Evolutionary conservation across 1,139 yeast genomes (phyloP).

Genomic region (Chernovozyma aurita): DNA sequence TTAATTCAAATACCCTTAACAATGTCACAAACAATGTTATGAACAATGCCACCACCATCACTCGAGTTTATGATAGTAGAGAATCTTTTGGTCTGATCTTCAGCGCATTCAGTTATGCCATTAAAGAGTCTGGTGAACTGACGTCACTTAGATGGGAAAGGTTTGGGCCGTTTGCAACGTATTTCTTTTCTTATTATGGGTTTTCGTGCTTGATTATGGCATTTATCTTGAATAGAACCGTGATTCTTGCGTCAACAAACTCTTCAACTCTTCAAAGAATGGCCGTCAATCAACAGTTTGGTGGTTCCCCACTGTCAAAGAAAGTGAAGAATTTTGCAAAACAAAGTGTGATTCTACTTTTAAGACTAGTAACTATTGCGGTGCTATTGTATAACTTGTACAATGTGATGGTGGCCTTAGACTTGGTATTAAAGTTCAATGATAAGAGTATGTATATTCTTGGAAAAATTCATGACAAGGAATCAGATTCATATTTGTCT

Average conservation of each 20-base stretch:
- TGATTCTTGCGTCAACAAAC: conserved; percentile 62
- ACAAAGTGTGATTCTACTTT: conserved; percentile 11
- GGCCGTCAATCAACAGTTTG: neutral
- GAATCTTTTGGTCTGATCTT: neutral
- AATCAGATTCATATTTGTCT: neutral
- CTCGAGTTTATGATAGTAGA: no score
- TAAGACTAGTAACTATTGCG: conserved; percentile 35
- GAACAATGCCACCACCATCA: no score
- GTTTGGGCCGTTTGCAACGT: conserved; percentile 12
- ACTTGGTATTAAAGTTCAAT: conserved; percentile 15
- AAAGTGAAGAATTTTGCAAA: neutral
- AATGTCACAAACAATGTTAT: no score
- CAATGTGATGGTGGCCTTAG: conserved; percentile 36
- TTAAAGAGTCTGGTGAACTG: conserved; percentile 1
- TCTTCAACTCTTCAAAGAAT: conserved; percentile 20
- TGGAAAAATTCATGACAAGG: neutral
- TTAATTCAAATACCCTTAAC: no score
- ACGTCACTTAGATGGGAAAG: conserved; percentile 2
- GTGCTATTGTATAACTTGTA: conserved; percentile 28
- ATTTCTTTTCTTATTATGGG: conserved; percentile 35
- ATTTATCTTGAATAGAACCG: conserved; percentile 57
- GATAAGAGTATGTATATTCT: conserved; percentile 11
- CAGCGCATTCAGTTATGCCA: neutral
- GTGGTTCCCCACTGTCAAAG: neutral
- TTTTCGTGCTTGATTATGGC: conserved; percentile 57